These are phyloP conservation scores for Schwanniomyces etchellsii DNA, from an alignment of 1,139 yeast species.

Conservation along the genomic window DNA sequence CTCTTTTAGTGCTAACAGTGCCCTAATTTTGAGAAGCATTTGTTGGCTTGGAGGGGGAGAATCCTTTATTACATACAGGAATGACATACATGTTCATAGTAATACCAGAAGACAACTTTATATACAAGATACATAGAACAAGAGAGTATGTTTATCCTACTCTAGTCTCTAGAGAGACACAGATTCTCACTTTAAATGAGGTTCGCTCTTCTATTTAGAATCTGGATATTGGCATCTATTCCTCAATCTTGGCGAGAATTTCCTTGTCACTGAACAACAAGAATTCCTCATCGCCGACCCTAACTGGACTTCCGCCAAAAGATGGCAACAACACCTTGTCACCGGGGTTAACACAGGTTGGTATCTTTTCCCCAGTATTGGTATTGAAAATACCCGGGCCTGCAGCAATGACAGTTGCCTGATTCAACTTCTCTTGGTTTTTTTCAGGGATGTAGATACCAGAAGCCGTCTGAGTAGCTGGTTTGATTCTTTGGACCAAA, in stretches of 20 bases:
- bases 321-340: conserved; percentile 92
- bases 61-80: conserved; percentile 1
- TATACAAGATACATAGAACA: too few species aligned
- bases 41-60: not conserved
- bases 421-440: conserved; percentile 88
- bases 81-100: conserved; percentile 4
- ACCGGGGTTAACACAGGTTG: conserved; percentile 76
- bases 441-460: conserved; percentile 96
- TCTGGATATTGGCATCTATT: too few species aligned
- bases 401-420: conserved; percentile 73
- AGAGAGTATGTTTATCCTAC: too few species aligned
- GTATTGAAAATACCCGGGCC: conserved; percentile 77
- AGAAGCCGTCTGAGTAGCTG: conserved; percentile 86
- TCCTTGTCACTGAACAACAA: conserved; percentile 84
- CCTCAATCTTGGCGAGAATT: conserved; percentile 82
- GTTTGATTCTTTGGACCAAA: conserved; percentile 89
- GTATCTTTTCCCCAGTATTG: conserved; percentile 58
- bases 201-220: too few species aligned
- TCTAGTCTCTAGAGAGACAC: too few species aligned
- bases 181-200: too few species aligned
- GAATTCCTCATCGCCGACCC: conserved; percentile 78
- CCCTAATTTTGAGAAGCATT: not conserved
- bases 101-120: too few species aligned
- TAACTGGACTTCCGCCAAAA: conserved; percentile 82
- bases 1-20: too few species aligned